Conservation (phyloP, 768 basidiomycete genomes). For the Russula vinacea region DNA sequence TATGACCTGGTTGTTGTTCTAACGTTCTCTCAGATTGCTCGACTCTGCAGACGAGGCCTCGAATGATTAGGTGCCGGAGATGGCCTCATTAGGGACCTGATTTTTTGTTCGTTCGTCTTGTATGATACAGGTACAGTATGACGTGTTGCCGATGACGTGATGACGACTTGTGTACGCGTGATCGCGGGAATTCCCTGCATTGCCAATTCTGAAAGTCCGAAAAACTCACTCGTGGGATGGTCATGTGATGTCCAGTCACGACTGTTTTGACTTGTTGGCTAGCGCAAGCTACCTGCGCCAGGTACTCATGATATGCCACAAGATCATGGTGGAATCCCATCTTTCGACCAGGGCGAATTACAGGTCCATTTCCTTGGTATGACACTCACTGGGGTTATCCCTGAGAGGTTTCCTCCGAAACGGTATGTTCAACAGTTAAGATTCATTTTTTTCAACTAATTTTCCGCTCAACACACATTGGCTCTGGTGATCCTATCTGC, state of each 20-base stretch:
- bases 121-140: slow-evolving; percentile 15
- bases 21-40: slow-evolving; percentile 29
- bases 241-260: too few relatives aligned
- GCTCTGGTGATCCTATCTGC: background rate
- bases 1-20: background rate
- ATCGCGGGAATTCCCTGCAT: slow-evolving; percentile 3
- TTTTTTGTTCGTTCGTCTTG: slow-evolving; percentile 5
- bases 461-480: background rate
- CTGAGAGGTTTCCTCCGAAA: background rate
- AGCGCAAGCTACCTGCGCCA: too few relatives aligned
- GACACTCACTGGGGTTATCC: too few relatives aligned
- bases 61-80: slow-evolving; percentile 18
- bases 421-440: background rate
- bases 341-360: too few relatives aligned
- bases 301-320: too few relatives aligned
- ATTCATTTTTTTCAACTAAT: background rate
- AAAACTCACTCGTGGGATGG: too few relatives aligned
- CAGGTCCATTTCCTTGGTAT: too few relatives aligned
- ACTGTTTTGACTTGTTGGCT: too few relatives aligned
- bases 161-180: background rate
- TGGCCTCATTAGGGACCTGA: background rate
- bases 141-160: background rate
- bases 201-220: too few relatives aligned
- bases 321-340: too few relatives aligned
- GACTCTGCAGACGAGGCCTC: slow-evolving; percentile 33